These are phyloP conservation scores for Pyronema omphalodes DNA, from an alignment of 495 filamentous ascomycete genomes.

Conservation along the genomic window DNA sequence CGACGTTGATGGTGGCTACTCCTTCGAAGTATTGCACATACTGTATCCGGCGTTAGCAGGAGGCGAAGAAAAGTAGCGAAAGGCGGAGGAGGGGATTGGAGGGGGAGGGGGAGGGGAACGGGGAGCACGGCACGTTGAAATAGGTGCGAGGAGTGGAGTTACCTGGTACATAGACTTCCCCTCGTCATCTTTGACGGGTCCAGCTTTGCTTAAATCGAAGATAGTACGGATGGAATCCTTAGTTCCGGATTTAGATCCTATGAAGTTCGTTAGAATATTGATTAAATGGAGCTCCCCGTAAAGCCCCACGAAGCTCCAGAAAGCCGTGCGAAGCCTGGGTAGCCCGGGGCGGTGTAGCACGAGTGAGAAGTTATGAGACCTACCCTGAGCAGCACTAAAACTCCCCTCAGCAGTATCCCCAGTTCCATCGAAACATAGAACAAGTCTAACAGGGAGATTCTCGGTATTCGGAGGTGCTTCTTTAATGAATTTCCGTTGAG, in stretches of 20 bases:
- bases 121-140: no score
- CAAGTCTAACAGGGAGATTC: slow-evolving; percentile 4
- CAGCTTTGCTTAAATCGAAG: slow-evolving; percentile 4
- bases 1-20: neutral
- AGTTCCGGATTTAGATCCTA: slow-evolving; percentile 2
- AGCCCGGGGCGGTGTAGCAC: neutral
- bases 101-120: no score
- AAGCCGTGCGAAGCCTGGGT: neutral
- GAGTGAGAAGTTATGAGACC: neutral
- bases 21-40: slow-evolving; percentile 8
- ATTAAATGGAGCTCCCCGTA: no score
- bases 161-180: slow-evolving; percentile 6
- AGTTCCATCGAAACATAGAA: slow-evolving; percentile 11
- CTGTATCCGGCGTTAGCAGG: neutral
- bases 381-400: slow-evolving; percentile 4
- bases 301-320: no score
- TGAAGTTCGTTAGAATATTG: neutral
- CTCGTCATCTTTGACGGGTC: neutral
- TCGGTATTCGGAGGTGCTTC: neutral
- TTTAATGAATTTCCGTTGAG: neutral
- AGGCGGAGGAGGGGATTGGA: no score
- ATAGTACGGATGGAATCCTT: slow-evolving; percentile 8
- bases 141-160: no score
- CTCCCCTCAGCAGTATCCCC: slow-evolving; percentile 6
- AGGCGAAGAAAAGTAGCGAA: no score